phyloP scores from a whole-genome alignment of 768 basidiomycete genomes.

The Podaxis sp. region DNA sequence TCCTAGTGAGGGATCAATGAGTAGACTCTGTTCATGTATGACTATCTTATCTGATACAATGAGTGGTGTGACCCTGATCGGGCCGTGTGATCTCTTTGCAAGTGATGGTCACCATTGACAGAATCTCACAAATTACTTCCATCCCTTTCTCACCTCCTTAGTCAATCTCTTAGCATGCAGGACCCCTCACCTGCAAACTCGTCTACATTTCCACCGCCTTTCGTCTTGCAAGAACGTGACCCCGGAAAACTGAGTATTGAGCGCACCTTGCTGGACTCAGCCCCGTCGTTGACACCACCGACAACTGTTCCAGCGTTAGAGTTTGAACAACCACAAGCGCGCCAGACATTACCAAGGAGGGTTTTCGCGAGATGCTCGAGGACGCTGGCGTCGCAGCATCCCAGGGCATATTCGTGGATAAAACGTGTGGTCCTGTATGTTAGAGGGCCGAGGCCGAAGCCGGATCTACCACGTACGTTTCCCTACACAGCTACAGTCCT shows the following conservation, averaged over 20 bases:
- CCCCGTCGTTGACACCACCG: conserved; percentile 15
- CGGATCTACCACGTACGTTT: conserved; percentile 42
- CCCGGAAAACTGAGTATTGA: not conserved
- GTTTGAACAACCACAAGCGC: conserved; percentile 1
- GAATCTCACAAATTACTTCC: not conserved
- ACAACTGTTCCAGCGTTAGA: conserved; percentile 3
- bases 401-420: conserved; percentile 16
- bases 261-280: conserved; percentile 10
- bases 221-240: conserved; percentile 7
- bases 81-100: not conserved
- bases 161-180: not conserved
- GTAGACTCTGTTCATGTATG: not conserved
- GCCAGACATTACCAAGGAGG: conserved; percentile 10
- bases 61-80: not conserved
- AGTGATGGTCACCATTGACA: not conserved
- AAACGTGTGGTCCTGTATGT: conserved; percentile 28
- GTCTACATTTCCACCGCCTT: conserved; percentile 5
- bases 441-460: conserved; percentile 59
- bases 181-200: not conserved
- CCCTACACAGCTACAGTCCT: not conserved
- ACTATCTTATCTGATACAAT: conserved; percentile 5
- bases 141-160: not conserved
- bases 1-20: not conserved
- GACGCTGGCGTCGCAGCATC: conserved; percentile 17
- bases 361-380: conserved; percentile 16